Base-by-base conservation (phyloP, 2,329 filamentous ascomycete species). In the Aquanectria penicillioides region DNA sequence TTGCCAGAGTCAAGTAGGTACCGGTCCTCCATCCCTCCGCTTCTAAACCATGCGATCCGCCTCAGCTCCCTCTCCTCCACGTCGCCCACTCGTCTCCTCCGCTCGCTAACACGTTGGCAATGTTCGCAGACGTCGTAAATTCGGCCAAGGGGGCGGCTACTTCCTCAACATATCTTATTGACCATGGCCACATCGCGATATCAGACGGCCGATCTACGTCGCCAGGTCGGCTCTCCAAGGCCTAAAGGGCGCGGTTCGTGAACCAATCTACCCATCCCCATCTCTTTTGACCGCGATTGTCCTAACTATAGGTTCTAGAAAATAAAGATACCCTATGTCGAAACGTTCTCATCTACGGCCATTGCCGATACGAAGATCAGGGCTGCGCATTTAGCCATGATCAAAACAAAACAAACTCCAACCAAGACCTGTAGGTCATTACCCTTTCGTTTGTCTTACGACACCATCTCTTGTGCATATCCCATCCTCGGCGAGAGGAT, bases 371-470 rank as follows among this genome's bases (percentile, higher is more conserved):
- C 77, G 92, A 96, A 80, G 92, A 96, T 73, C 89, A 92, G 78
- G 93, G 92, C 79, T 97, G 93, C 78, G 88, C 90, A 65, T 97
- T 96, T 79, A 95, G 93, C 72, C 93, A 97, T 78, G 92, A 95
- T 67, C 86, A 88, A 58, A 83, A 86, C 67, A 93, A 89, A 76
- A 79, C 73, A 55, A 69, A 67, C 56, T 69, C 65, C 36, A 70
- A 71, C 59, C 81, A 82, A 70, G 85, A 87, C 55, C 78, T 76
- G 81, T 84, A 80, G 73, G 80, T 80, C 33, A 22, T 44, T 22
- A 48, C 49, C 51, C 37, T 51, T 60, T 46, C 33, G 15, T 52
- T 52, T 43, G 25, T 53, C 34, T 25, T 7, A 10, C 41, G 2
- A 25, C n/a, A n/a, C 15, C 22, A 12, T 22, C 20, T 23, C 43